These are phyloP conservation scores for Juncus effusus DNA, from an alignment of 176 grass and related monocot genomes.

Conservation along the genomic window DNA sequence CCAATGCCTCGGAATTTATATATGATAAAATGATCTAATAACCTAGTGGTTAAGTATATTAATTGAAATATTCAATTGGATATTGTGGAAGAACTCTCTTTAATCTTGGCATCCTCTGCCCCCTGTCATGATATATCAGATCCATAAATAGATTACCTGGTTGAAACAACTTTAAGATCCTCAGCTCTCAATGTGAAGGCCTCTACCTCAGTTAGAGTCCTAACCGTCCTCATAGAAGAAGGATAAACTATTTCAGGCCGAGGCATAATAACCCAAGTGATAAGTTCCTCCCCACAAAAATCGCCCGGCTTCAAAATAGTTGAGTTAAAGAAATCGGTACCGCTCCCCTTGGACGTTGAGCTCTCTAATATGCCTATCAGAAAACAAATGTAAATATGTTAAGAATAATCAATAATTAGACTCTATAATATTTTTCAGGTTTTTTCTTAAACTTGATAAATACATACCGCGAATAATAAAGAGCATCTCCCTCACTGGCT, in stretches of 20 bases:
- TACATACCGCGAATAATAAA: conserved; percentile 32
- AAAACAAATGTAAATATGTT: no score
- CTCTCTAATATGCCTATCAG: conserved; percentile 16
- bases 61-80: no score
- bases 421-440: no score
- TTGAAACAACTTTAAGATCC: conserved; percentile 44
- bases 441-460: no score
- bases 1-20: no score
- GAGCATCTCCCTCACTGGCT: conserved; percentile 40
- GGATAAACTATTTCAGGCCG: conserved; percentile 13
- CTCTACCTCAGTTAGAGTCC: conserved; percentile 33
- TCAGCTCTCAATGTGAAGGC: conserved; percentile 36
- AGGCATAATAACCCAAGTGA: conserved; percentile 35
- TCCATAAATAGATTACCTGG: neutral
- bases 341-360: conserved; percentile 33
- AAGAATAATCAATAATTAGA: no score
- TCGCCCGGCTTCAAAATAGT: conserved; percentile 40
- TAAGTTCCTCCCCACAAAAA: conserved; percentile 22
- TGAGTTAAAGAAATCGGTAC: conserved; percentile 36
- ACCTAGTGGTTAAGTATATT: no score
- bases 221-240: conserved; percentile 35
- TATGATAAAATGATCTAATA: no score
- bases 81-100: neutral
- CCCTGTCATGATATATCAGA: neutral
- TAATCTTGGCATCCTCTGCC: neutral